Evolutionary conservation across 352 stramenopile genomes (phyloP), one percentile per base, ranked within the genome.

Genomic region (Phytophthora boehmeriae): DNA sequence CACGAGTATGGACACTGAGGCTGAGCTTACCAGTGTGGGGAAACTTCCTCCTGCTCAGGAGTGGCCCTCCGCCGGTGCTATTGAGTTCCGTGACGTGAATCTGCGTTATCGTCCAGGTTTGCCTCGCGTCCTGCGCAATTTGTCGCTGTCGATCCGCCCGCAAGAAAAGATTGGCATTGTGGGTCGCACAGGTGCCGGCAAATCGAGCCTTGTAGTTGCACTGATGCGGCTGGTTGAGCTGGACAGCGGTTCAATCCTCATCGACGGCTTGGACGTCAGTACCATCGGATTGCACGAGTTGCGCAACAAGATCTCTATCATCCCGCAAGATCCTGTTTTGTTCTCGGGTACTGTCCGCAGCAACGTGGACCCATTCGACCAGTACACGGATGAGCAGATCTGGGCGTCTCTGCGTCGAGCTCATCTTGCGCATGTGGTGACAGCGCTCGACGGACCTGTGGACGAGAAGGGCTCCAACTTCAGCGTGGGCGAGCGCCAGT

Each of bases 401-500:
- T 80, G 88, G 75, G 74, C 87, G 19, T 95, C 93, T 13, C 62
- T 99, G 16, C 66, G 84, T 43, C 72, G 80, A 34, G 82, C 86
- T 38, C 73, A 97, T 58, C 70, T 99, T 30, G 75, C 67, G 17
- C 75, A 95, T 25, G 61, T 71, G n/a, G 68, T 89, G 41, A 62
- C 66, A 16, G 70, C 59, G 11, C 47, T 86, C 17, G 79, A 90
- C 54, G 59, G 46, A 28, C 75, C 63, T 27, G 70, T 89, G 49
- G 77, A 83, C 27, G 96, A 99, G 58, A 95, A 95, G 28, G 97
- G 97, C 34, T 75, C 56, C 9, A 99, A 99, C 71, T 98, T 98
- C 39, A 96, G 75, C 56, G 92, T 98, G 23, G 97, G 97, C 5
- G 92, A 99, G 66, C 78, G 96, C 10, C 97, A 99, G 71, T 63